Base-by-base conservation (phyloP, 805 yeast species). In the Blastobotrys terrestris region DNA sequence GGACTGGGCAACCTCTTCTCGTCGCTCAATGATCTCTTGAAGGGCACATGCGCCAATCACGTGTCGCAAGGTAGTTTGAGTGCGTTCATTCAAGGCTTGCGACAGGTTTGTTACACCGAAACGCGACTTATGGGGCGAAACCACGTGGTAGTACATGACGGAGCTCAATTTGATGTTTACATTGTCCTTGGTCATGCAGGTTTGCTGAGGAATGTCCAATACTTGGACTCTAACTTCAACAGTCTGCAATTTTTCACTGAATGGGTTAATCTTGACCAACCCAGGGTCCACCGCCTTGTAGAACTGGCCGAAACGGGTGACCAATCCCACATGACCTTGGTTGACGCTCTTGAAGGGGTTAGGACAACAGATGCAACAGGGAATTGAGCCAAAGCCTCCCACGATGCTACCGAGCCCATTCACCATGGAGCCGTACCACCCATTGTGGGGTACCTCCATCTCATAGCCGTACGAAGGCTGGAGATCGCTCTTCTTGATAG, bases 11-110 rank as follows among this genome's bases (percentile, higher is more conserved):
- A 84, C 77, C 65, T 83, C 86, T 59, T 83, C 89, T 58, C 90
- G 70, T 63, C 83, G 79, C 62, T 84, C 89, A 60, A 84, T 83
- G 19, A 83, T 85, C 59, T 84, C 89, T 68, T 84, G 90, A 60
- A 84, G 71, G 18, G 72, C 73, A 48, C 87, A 69, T 35, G 83
- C 73, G 56, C 90, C 90, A 52, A 83, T 76, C 19, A 84, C 90
- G 58, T 83, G 87, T 65, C 90, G 74, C 62, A 84, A 70, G 2
- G 90, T 84, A 44, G 87, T 84, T 67, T 83, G 87, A 3, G 88
- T 83, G 63, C 88, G 73, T 64, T 83, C 88, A 50, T 73, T 68
- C 51, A 84, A 73, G 15, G 89, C 85, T 44, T 66, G 67, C 54
- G 74, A 74, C 53, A 84, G 77, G 60, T 80, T 67, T 35, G 72